These are phyloP conservation scores for Aspergillus affinis DNA, from an alignment of 495 filamentous ascomycete species.

Conservation along the genomic window DNA sequence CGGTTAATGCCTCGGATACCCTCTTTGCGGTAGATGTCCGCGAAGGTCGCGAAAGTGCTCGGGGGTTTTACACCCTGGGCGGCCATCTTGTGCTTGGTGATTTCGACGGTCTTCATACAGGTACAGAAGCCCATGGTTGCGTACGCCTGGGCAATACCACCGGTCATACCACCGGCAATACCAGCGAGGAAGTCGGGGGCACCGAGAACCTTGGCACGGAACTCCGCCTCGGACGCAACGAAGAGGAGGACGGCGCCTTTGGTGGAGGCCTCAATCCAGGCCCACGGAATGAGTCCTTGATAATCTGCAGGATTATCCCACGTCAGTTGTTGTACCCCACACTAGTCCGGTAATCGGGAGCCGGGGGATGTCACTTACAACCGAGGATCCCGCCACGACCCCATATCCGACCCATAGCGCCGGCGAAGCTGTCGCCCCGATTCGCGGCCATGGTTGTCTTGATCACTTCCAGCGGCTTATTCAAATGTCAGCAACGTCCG, in stretches of 20 bases:
- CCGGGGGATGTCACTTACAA: slow-evolving; percentile 65
- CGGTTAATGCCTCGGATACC: slow-evolving; percentile 96
- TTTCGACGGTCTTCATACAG: slow-evolving; percentile 99
- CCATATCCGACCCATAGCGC: slow-evolving; percentile 86
- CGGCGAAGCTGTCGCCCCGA: slow-evolving; percentile 80
- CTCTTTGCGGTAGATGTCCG: slow-evolving; percentile 93
- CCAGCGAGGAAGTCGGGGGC: slow-evolving; percentile 83
- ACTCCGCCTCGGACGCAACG: slow-evolving; percentile 97
- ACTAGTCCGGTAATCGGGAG: slow-evolving; percentile 11
- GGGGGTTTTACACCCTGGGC: slow-evolving; percentile 77
- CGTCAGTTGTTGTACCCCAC: slow-evolving; percentile 20
- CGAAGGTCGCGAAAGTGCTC: slow-evolving; percentile 89
- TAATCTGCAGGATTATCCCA: slow-evolving; percentile 63
- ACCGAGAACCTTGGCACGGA: slow-evolving; percentile 76
- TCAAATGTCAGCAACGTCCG: slow-evolving; percentile 19
- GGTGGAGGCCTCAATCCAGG: slow-evolving; percentile 99
- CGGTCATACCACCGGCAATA: slow-evolving; percentile 87
- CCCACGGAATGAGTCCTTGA: slow-evolving; percentile 99
- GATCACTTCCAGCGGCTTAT: slow-evolving; percentile 89
- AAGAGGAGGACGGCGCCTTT: slow-evolving; percentile 99
- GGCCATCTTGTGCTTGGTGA: slow-evolving; percentile 95
- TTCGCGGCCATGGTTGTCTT: slow-evolving; percentile 99
- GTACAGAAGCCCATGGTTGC: slow-evolving; percentile 99
- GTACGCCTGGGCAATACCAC: slow-evolving; percentile 96
- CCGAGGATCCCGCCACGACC: slow-evolving; percentile 88